A percentile compares a stretch with the other conserved stretches of the same genome.
phyloP scores from a whole-genome alignment of 306 rosid genomes.

The Oxytropis ochrocephala region DNA sequence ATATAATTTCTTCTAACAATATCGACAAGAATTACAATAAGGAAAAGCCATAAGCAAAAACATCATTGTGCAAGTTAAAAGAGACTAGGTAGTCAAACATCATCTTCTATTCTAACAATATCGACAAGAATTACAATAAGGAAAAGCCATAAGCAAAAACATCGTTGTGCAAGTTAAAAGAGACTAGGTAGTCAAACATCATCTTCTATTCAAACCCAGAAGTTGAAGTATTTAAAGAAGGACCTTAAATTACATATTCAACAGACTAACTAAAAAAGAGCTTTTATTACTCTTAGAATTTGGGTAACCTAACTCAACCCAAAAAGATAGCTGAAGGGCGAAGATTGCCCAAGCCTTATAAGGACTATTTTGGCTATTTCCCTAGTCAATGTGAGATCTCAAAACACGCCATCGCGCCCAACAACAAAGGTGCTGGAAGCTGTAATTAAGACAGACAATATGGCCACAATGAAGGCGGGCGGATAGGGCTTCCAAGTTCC shows the following conservation, averaged over 20 bases:
- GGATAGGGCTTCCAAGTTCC: neutral
- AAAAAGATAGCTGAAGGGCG: neutral
- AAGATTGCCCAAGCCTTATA: neutral
- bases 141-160: slow-evolving; percentile 8
- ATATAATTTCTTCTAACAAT: neutral
- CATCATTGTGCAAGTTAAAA: neutral
- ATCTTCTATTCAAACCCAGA: slow-evolving; percentile 9
- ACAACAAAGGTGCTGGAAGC: neutral
- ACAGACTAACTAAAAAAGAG: neutral
- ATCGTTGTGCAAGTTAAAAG: neutral
- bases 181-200: neutral
- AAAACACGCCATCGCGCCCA: neutral
- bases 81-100: neutral
- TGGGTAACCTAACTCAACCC: neutral
- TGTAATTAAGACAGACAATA: neutral
- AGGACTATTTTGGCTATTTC: neutral
- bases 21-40: slow-evolving; percentile 5
- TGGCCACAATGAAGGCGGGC: neutral
- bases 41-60: slow-evolving; percentile 9
- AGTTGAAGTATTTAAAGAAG: slow-evolving; percentile 5
- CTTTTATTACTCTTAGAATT: neutral
- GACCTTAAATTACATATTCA: neutral
- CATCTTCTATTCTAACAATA: slow-evolving; percentile 6
- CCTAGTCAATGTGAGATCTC: neutral
- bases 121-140: slow-evolving; percentile 7